Evolutionary conservation across 2,329 filamentous ascomycete species (phyloP).

Genomic region (Colletotrichum endophyticum): DNA sequence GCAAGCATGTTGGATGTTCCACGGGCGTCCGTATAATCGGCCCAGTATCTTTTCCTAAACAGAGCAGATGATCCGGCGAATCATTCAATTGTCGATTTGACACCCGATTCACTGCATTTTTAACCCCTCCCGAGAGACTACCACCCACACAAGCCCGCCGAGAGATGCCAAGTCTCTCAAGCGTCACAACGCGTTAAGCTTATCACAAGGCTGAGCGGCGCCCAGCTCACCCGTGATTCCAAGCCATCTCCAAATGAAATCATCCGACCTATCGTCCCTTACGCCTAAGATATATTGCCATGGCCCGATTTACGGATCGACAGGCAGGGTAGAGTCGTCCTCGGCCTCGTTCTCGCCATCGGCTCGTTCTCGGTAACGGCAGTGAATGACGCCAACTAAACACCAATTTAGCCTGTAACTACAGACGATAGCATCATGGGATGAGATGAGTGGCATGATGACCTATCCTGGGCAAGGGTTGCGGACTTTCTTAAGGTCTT

Average conservation of each 20-base stretch:
- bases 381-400: accelerated
- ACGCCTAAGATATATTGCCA: neutral
- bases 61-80: no score
- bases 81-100: no score
- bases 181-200: neutral
- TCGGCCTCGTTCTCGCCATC: neutral
- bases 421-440: neutral
- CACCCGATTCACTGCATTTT: neutral
- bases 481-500: neutral
- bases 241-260: neutral
- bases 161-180: neutral
- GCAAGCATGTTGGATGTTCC: no score
- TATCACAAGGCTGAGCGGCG: neutral
- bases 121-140: neutral
- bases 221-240: neutral
- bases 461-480: neutral
- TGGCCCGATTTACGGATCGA: neutral
- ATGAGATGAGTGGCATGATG: neutral
- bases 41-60: no score
- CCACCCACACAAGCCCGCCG: neutral
- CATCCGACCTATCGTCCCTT: neutral
- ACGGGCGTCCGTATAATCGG: no score
- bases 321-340: neutral
- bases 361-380: neutral
- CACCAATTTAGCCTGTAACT: neutral